Base-by-base conservation (phyloP, 2,329 filamentous ascomycete species). In the Cryphonectria radicalis region DNA sequence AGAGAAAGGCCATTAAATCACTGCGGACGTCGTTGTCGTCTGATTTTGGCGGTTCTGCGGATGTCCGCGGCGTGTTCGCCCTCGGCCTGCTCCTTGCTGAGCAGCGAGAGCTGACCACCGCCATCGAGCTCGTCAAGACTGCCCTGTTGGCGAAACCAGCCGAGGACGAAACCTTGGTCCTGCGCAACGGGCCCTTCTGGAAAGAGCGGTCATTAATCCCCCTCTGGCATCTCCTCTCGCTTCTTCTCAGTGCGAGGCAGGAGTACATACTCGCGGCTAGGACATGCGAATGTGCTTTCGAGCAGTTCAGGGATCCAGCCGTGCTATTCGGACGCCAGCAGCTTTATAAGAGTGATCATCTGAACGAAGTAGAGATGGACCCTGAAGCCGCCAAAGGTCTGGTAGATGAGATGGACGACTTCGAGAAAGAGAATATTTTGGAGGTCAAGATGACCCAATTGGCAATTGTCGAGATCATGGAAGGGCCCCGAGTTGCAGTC, bases 391-490 rank as follows among this genome's bases (percentile, higher is more conserved):
- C 68, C 4, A 79, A 77, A 74, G 89, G 90, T 4, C 78, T 93
- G 63, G 87, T 97, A 0, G 92, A 95, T 74, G 90, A 93, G 62
- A 93, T 98, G 90, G 92, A 94, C 73, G 89, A 91, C 71, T 89
- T 90, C 37, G 95, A 98, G 78, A 97, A 94, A 78, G 93, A 95
- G 79, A 89, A 89, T 65, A 91, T 99, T 59, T 82, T 99, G n/a
- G 93, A 98, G 80, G 90, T 98, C 73, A 97, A 97, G 80, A 97
- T 98, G 89, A 98, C 95, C 14, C 95, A 98, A 77, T 85, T 99
- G 72, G 88, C 92, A 4, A 87, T 99, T 28, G 81, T 96, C 4
- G 95, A 98, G 80, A 83, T 96, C 22, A 83, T 93, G 4, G 94
- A 98, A 78, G 94, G 94, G 0, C 90, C 94, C 0, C 91, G 93